Evolutionary conservation across 345 rosid species (phyloP).

Genomic region (Gossypium stocksii): DNA sequence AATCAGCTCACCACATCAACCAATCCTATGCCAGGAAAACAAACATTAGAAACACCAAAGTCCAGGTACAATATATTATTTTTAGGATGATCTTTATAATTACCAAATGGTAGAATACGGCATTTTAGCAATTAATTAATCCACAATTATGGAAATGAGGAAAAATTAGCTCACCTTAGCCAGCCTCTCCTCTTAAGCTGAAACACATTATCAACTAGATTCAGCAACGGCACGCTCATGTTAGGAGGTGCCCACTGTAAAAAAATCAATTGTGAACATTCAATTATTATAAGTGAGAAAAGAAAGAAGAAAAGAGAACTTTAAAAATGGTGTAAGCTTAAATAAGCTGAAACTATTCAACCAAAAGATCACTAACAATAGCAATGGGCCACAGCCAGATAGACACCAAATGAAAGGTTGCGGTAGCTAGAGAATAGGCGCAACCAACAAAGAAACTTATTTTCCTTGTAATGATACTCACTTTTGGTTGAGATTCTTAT

Average conservation of each 20-base stretch:
- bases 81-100: neutral
- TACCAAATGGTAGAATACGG: neutral
- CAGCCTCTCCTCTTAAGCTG: conserved; percentile 97
- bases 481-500: conserved; percentile 3
- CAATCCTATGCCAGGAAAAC: neutral
- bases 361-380: neutral
- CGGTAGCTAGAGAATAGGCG: neutral
- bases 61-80: neutral
- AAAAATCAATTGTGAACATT: neutral
- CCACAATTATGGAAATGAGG: neutral
- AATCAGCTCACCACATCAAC: neutral
- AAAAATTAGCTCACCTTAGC: conserved; percentile 61
- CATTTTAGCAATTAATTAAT: conserved; percentile 1
- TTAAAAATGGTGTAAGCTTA: neutral
- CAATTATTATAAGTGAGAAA: neutral
- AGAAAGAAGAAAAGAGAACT: neutral
- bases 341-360: neutral
- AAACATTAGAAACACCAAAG: neutral
- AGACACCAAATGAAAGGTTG: neutral
- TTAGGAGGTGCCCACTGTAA: conserved; percentile 62
- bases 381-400: neutral
- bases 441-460: conserved; percentile 4
- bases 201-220: conserved; percentile 95
- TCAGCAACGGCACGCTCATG: conserved; percentile 85
- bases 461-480: neutral